Base-by-base conservation (phyloP, 78 protist genomes). In the Planoprotostelium fungivorum region DNA sequence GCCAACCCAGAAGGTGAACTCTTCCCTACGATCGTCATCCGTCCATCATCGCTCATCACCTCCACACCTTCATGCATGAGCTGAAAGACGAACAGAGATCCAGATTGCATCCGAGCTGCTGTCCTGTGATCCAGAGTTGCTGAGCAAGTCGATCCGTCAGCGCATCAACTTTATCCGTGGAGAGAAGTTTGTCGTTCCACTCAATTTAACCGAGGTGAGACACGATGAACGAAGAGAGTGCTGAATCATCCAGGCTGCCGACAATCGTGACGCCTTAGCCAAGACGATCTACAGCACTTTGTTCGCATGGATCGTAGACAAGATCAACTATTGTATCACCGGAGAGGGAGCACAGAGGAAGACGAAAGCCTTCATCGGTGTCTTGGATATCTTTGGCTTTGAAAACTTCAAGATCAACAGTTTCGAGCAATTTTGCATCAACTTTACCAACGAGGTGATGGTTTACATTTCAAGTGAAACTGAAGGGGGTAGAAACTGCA, bases 381-480 rank as follows among this genome's bases (percentile, higher is more conserved):
- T 97, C 29, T 63, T 97, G 84, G 98, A 97, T 91, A 97, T 97
- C 84, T 96, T 95, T 84, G 98, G 98, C 87, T 97, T 97, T 86
- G 98, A 97, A 87, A 94, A 91, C 91, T 96, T 96, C 91, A 89
- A 85, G 86, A 87, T 90, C 86, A 88, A 89, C 86, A 92, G 95
- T 38, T 97, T 97, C 87, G 98, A 97, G 87, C 98, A 97, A 87
- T 94, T 97, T 34, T 97, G 98, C 63, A 37, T 51, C 73, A 51
- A 51, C 73, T 51, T 51, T 51, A 51, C 73, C 73, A 51, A 51
- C 16, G 88, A 34, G 31, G n/a, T 16, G 73, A 16, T 5, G 5
- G 31, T 25, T 16, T 5, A 25, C 31, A 51, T 16, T 16, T 51
- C 31, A 51, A 51, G 16, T 25, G 73, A 25, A 5, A 16, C 73